These are phyloP conservation scores for Ascochyta koolunga DNA, from an alignment of 2,329 filamentous ascomycete genomes.

Conservation along the genomic window DNA sequence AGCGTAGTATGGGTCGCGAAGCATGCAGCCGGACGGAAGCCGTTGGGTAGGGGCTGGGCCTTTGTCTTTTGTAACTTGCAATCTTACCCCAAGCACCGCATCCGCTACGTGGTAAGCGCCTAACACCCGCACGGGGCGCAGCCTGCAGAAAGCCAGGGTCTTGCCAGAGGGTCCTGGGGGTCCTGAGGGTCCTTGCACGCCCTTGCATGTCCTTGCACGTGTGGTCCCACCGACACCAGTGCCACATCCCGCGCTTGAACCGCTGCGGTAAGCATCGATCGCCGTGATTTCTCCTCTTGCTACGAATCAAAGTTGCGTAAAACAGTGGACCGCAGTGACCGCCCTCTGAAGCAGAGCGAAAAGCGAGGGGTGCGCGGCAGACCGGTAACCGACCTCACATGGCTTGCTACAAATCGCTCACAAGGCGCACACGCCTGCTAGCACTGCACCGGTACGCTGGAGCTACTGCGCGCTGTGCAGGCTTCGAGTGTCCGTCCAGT, in stretches of 20 bases:
- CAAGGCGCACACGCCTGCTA: not conserved
- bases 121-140: conserved; percentile 8
- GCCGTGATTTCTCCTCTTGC: not conserved
- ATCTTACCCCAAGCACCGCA: conserved; percentile 18
- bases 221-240: conserved; percentile 2
- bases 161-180: not conserved
- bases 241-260: not conserved
- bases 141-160: conserved; percentile 8
- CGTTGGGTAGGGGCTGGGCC: not conserved
- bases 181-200: too few relatives aligned
- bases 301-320: conserved; percentile 1
- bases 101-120: too few relatives aligned
- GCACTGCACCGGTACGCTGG: conserved; percentile 33
- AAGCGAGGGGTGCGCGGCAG: not conserved
- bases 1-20: not conserved
- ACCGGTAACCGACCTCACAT: too few relatives aligned
- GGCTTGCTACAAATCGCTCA: conserved; percentile 1
- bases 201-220: conserved; percentile 7
- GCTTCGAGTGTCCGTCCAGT: too few relatives aligned
- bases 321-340: not conserved
- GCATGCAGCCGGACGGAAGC: not conserved
- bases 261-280: conserved; percentile 3
- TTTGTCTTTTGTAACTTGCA: conserved; percentile 6
- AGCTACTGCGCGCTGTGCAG: conserved; percentile 41
- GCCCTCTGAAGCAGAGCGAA: not conserved